These are phyloP conservation scores for Calophaca sinica DNA, from an alignment of 306 rosid species.

Conservation along the genomic window DNA sequence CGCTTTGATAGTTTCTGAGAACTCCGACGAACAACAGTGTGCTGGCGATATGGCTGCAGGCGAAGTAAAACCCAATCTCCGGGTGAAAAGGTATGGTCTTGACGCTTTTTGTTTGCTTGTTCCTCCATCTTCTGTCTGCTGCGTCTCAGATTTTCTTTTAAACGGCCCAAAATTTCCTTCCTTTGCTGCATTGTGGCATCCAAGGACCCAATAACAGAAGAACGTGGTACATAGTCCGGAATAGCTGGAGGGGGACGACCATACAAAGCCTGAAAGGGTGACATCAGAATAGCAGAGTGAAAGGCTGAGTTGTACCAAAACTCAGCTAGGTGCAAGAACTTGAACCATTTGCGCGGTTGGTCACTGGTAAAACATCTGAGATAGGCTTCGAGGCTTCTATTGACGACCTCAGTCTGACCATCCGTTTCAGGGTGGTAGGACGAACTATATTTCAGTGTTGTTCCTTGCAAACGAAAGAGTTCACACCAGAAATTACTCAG, in stretches of 20 bases:
- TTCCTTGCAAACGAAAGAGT: not conserved
- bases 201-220: not conserved
- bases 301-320: not conserved
- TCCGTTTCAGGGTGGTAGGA: no score
- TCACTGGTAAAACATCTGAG: not conserved
- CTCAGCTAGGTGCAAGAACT: not conserved
- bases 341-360: not conserved
- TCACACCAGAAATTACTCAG: not conserved
- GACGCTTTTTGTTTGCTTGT: no score
- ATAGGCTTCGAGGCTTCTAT: not conserved
- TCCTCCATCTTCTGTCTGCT: no score
- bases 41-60: no score
- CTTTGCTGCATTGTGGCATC: no score
- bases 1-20: no score
- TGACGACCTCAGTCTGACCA: no score
- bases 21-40: no score
- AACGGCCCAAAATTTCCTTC: no score
- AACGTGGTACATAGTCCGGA: not conserved
- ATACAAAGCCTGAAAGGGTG: not conserved
- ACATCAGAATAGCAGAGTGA: not conserved
- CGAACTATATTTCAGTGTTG: not conserved
- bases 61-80: no score
- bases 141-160: no score
- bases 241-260: not conserved
- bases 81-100: no score